phyloP scores from a whole-genome alignment of 345 rosid genomes.

The Eucalyptus tenuipes region DNA sequence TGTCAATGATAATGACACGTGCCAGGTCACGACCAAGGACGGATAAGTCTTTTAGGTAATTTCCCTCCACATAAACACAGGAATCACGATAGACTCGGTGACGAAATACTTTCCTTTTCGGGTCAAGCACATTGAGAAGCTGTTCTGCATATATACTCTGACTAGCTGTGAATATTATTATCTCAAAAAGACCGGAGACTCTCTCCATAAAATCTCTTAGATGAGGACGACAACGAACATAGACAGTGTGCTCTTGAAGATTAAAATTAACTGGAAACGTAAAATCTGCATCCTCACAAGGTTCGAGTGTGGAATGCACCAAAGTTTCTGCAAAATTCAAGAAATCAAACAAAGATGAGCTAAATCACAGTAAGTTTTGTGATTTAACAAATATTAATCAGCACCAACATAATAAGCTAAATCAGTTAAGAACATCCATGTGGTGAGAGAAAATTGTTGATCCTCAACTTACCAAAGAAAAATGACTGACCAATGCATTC shows the following conservation, averaged over 20 bases:
- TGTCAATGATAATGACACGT: slow-evolving; percentile 76
- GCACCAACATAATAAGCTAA: not conserved
- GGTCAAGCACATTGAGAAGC: slow-evolving; percentile 97
- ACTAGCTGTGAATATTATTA: slow-evolving; percentile 94
- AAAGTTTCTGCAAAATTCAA: slow-evolving; percentile 59
- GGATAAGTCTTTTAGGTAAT: slow-evolving; percentile 88
- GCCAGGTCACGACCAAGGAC: slow-evolving; percentile 94
- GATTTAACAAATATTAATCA: not conserved
- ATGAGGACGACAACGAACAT: slow-evolving; percentile 89
- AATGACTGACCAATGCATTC: not conserved
- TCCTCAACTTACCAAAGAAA: not conserved
- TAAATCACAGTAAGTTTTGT: not conserved
- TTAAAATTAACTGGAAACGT: slow-evolving; percentile 86
- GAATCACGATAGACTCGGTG: slow-evolving; percentile 95
- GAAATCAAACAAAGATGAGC: not conserved
- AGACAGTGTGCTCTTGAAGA: slow-evolving; percentile 74
- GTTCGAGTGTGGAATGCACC: slow-evolving; percentile 89
- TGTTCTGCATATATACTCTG: slow-evolving; percentile 97
- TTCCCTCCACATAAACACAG: slow-evolving; percentile 90
- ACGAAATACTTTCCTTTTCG: slow-evolving; percentile 82
- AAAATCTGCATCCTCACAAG: slow-evolving; percentile 81
- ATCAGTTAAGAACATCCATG: not conserved
- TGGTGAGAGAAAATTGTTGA: not conserved
- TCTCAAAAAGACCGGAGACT: slow-evolving; percentile 75
- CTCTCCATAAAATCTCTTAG: slow-evolving; percentile 87